Base-by-base conservation (phyloP, 306 rosid species). In the Styphnolobium japonicum region DNA sequence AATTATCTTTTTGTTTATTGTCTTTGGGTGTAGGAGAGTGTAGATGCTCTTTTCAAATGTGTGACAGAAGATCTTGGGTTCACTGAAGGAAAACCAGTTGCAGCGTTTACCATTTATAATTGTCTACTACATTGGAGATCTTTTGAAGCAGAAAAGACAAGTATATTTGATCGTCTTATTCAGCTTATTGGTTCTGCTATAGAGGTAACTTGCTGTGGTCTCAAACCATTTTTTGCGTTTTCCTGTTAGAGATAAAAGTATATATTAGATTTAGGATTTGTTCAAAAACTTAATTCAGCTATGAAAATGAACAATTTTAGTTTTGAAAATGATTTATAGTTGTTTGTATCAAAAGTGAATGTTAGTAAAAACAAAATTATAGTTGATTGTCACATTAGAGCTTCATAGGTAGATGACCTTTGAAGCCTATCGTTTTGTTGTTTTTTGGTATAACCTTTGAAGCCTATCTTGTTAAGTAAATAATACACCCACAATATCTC, bases 121-220 rank as follows among this genome's bases (percentile, higher is more conserved):
- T 95, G 94, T 90, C 82, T 95, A 36, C 83, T 95, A 37, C 94
- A 95, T 83, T 95, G 99, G 99, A 87, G 27, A 80, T 80, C 82
- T 80, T 95, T 95, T 82, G 99, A 95, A 93, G 92, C 93, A 27
- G 98, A 95, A 66, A 90, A 87, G 87, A 95, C 99, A 34, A 90
- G 92, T 87, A 96, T 93, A 57, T 95, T 93, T 89, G 99, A 95
- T 81, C 94, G 88, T 53, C 91, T 93, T 55, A 84, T 93, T 82
- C 88, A 88, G 79, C 16, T 93, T 46, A 89, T 95, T 84, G 98
- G 99, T 75, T 89, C 92, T 75, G 93, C 88, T 29, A 93, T 93
- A 72, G 97, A 89, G 97, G 98, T 95, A 87, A 76, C 43, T 43
- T 77, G 56, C 7, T 36, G 45, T 27, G 53, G 12, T 9, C 52